Base-by-base conservation (phyloP, 2,329 filamentous ascomycete genomes). In the Pseudocercospora fuligena region DNA sequence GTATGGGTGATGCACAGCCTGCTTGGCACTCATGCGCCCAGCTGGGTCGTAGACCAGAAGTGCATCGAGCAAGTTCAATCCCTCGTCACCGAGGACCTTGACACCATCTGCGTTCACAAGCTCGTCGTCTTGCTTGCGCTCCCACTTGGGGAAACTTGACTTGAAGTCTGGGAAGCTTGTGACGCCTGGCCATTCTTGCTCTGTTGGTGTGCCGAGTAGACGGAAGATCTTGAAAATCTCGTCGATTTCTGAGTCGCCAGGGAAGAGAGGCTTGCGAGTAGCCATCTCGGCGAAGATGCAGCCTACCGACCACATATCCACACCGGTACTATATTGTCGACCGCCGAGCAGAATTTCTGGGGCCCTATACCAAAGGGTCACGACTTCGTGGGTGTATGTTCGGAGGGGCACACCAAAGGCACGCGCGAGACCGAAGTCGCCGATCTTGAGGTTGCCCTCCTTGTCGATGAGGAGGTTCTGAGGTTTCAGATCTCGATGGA, bases 241-340 rank as follows among this genome's bases (percentile, higher is more conserved):
- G 78, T 99, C 95, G 80, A 99, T 95, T 79, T 99, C 99, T 43
- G 95, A 97, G 1, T 95, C 99, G 66, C 95, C 95, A 0, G 95
- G 95, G 82, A 99, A 99, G 6, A 99, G 86, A 0, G 95, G 95
- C 19, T 95, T 88, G 3, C 95, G 95, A 0, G 94, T 97, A 80
- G 96, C 98, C 93, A 99, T 97, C 82, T 99, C 95, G 9, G 95
- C 95, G 95, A 99, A 98, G 84, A 99, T 99, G 80, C 95, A 99
- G 64, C 95, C 95, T 6, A 95, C 95, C 6, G 93, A 97, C 95
- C 95, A 99, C 78, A 99, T 98, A 77, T 99, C 95, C 79, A 99
- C 98, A 81, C 93, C 97, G n/a, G 95, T 99, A 82, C 97, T 99
- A 83, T 99, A 99, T 23, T 95, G 98, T 71, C 95, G 86, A 75